phyloP scores from a whole-genome alignment of 371 early-diverging fungal genomes.

The Entomophthora muscae region DNA sequence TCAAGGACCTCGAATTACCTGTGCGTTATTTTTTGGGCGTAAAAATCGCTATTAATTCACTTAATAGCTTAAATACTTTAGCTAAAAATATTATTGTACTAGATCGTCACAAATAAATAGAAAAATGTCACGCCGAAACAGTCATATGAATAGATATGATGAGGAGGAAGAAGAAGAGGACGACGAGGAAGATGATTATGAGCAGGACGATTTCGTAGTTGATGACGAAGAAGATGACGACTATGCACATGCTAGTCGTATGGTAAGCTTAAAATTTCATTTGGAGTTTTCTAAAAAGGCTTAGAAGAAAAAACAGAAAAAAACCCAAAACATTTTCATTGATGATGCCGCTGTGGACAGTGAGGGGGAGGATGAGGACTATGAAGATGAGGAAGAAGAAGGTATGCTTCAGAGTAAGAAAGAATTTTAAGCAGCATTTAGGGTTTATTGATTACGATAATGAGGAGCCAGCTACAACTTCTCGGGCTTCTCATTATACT shows the following conservation, averaged over 20 bases:
- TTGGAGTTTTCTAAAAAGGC: neutral
- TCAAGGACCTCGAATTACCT: neutral
- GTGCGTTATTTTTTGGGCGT: neutral
- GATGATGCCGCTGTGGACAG: slow-evolving; percentile 3
- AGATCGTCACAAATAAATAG: neutral
- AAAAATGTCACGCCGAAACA: neutral
- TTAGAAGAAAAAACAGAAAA: slow-evolving; percentile 3
- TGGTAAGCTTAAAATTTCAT: neutral
- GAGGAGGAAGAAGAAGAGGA: slow-evolving; percentile 46
- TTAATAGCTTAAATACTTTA: neutral
- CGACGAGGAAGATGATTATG: slow-evolving; percentile 63
- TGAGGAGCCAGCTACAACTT: slow-evolving; percentile 10
- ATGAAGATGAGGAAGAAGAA: slow-evolving; percentile 4
- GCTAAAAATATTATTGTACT: neutral
- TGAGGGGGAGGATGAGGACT: slow-evolving; percentile 3
- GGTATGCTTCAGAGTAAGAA: neutral
- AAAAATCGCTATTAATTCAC: neutral
- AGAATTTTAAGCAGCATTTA: neutral
- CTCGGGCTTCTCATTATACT: slow-evolving; percentile 32
- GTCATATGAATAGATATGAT: neutral
- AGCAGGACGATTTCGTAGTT: slow-evolving; percentile 22
- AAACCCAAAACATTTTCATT: neutral
- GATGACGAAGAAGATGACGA: slow-evolving; percentile 7
- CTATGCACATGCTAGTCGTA: neutral
- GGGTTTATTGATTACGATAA: slow-evolving; percentile 6